Evolutionary conservation across 345 rosid genomes (phyloP), one percentile per base, ranked within the genome.

Genomic region (Clausena lansium): DNA sequence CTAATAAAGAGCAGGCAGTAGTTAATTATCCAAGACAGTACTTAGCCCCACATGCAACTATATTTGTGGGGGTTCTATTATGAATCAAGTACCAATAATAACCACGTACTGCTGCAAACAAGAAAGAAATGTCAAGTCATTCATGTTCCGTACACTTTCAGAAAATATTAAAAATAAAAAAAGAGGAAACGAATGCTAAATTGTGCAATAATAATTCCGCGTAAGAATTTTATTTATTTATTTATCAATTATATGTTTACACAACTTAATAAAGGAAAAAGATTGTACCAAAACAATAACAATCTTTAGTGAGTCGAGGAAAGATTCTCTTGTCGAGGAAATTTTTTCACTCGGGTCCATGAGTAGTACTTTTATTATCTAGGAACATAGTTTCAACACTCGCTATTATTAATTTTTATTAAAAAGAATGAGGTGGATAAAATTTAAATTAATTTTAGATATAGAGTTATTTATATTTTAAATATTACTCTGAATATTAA

Each of bases 1-100:
- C 50, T 45, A 45, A 13, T 39, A 67, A 13, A 67, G 19, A 11
- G 71, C 57, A 11, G 6, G 33, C 71, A 25, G 54, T 38, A 35
- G 74, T 60, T 52, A 45, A 77, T 17, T 69, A 83, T 76, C 79
- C 60, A 58, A 61, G 77, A 75, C 77, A 67, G 62, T 70, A 76
- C 73, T 20, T 50, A 30, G 73, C 32, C 80, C 80, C 55, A 57
- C 59, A 15, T 24, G 17, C 67, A 68, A 57, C 74, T 68, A 38
- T 22, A 68, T 65, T 36, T 57, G 74, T 28, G 81, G 79, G 69
- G 79, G 69, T 45, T 50, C 32, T 52, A 52, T 15, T 7, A 13
- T 33, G 27, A n/a, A 36, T 22, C 70, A 68, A 61, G 73, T 36
- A 62, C 67, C 58, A 52, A 68, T 47, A 68, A 28, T 35, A 60